Evolutionary conservation across 768 basidiomycete species (phyloP).

Genomic region (Suillus subalutaceus): DNA sequence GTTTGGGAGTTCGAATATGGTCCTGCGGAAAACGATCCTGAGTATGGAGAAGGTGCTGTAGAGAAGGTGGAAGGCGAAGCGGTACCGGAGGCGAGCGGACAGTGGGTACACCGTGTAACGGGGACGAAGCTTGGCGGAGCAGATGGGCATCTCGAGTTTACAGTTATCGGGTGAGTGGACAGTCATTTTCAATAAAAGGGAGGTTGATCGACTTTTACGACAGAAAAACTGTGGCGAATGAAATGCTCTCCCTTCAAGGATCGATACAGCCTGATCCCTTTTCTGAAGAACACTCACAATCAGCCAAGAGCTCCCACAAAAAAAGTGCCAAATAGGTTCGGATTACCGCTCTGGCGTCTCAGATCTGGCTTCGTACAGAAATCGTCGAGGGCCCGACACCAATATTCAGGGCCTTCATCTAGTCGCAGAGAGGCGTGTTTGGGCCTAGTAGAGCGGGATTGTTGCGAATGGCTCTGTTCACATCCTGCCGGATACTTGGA

Average conservation of each 20-base stretch:
- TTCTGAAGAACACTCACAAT: conserved; percentile 3
- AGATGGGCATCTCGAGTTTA: conserved; percentile 75
- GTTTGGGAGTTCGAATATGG: conserved; percentile 88
- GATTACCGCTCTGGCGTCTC: too few relatives aligned
- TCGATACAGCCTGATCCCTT: conserved; percentile 51
- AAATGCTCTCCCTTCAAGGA: conserved; percentile 89
- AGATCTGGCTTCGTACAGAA: too few relatives aligned
- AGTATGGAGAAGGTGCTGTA: conserved; percentile 48
- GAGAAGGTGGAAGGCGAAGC: conserved; percentile 24
- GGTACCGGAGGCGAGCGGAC: conserved; percentile 55
- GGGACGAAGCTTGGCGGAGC: conserved; percentile 69
- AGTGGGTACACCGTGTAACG: conserved; percentile 79
- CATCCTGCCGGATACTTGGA: too few relatives aligned
- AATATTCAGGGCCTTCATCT: too few relatives aligned
- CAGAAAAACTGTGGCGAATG: conserved; percentile 87
- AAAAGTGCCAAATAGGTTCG: background rate
- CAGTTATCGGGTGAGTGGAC: conserved; percentile 80
- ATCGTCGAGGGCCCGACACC: too few relatives aligned
- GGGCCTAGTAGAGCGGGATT: too few relatives aligned
- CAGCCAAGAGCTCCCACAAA: background rate
- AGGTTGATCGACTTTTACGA: conserved; percentile 15
- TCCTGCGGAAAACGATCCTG: conserved; percentile 78
- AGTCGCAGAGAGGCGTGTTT: too few relatives aligned
- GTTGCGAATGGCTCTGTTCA: too few relatives aligned
- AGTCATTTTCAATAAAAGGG: conserved; percentile 11